These are phyloP conservation scores for Aquilaria agallochum DNA, from an alignment of 441 rosid genomes.

Conservation along the genomic window DNA sequence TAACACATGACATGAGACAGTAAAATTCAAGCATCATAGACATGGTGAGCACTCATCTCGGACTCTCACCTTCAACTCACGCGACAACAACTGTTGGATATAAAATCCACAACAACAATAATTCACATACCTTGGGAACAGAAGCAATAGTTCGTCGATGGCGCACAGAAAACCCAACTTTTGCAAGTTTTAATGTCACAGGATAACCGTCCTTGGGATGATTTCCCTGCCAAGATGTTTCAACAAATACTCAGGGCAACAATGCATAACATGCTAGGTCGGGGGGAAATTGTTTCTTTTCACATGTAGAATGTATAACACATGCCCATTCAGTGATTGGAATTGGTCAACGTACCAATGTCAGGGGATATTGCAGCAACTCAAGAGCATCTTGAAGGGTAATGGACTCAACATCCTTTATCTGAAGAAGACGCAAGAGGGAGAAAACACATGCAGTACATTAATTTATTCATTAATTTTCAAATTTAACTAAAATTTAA, in stretches of 20 bases:
- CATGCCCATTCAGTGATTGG: constrained; percentile 10
- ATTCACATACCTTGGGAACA: constrained; percentile 73
- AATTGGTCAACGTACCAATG: constrained; percentile 53
- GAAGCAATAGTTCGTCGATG: constrained; percentile 80
- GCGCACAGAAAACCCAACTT: constrained; percentile 58
- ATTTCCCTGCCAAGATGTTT: constrained; percentile 57
- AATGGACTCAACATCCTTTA: constrained; percentile 59
- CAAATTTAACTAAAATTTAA: too few species aligned
- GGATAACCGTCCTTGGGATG: constrained; percentile 88
- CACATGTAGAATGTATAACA: constrained; percentile 13
- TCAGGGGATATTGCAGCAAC: constrained; percentile 70
- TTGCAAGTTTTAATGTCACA: constrained; percentile 60
- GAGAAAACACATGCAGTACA: neutral
- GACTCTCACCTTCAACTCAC: too few species aligned
- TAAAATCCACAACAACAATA: too few species aligned
- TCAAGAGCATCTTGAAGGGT: constrained; percentile 76
- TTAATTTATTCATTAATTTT: too few species aligned
- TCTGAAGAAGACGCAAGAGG: constrained; percentile 38
- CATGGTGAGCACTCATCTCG: too few species aligned
- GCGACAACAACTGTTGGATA: too few species aligned
- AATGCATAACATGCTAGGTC: neutral
- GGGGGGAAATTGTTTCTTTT: neutral
- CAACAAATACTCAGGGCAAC: constrained; percentile 11
- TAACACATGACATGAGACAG: too few species aligned
- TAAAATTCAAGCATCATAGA: too few species aligned